phyloP scores from a whole-genome alignment of 2,329 filamentous ascomycete species.

The Penicillium sp. region DNA sequence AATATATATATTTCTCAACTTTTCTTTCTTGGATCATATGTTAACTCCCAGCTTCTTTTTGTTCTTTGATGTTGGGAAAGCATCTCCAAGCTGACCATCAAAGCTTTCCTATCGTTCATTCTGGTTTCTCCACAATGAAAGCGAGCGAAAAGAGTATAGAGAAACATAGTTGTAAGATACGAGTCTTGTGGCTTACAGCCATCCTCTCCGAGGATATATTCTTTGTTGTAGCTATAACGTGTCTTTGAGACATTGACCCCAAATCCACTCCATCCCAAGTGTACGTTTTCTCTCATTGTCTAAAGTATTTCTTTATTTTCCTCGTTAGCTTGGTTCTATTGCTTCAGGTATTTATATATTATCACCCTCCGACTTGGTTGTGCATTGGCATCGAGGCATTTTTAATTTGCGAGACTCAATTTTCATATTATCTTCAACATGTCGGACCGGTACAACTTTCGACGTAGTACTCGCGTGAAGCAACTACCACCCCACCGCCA shows the following conservation, averaged over 20 bases:
- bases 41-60: background rate
- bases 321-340: background rate
- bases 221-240: background rate
- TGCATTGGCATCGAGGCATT: accelerated
- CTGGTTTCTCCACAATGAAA: background rate
- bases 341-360: background rate
- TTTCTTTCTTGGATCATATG: background rate
- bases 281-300: background rate
- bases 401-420: background rate
- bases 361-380: background rate
- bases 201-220: background rate
- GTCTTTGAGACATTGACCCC: background rate
- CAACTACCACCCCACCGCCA: background rate
- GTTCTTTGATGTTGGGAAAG: background rate
- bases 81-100: background rate
- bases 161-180: background rate
- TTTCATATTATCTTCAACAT: background rate
- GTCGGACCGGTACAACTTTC: background rate
- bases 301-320: background rate
- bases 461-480: background rate
- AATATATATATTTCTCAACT: background rate
- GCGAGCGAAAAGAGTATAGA: no score
- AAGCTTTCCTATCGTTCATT: background rate
- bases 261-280: background rate
- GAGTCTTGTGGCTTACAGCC: background rate